A percentile compares a stretch with the other conserved stretches of the same genome.
phyloP scores from a whole-genome alignment of 83 land plant species.

The Isoetes engelmannii region DNA sequence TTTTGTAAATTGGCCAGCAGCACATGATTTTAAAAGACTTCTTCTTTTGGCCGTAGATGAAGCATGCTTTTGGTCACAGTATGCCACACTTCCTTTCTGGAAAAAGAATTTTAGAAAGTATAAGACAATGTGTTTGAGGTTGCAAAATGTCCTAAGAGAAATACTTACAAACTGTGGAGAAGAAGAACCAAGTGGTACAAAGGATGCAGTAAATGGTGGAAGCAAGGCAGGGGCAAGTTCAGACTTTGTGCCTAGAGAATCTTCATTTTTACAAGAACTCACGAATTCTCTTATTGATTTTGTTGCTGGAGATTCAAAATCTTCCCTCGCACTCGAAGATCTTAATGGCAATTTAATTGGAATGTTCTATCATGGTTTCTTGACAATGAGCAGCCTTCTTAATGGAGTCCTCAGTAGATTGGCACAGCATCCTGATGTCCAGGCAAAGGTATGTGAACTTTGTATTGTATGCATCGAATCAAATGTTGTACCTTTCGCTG shows the following conservation, averaged over 20 bases:
- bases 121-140: conserved; percentile 28
- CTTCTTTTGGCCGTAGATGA: conserved; percentile 50
- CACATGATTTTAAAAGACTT: conserved; percentile 45
- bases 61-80: conserved; percentile 51
- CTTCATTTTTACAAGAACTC: not conserved
- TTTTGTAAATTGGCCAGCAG: conserved; percentile 45
- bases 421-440: conserved; percentile 46
- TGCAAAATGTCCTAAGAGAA: conserved; percentile 40
- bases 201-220: not conserved
- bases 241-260: conserved; percentile 3
- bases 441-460: conserved; percentile 40
- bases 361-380: conserved; percentile 54
- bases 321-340: conserved; percentile 29
- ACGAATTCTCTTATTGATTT: not conserved
- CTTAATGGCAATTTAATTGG: conserved; percentile 41
- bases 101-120: conserved; percentile 44
- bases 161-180: conserved; percentile 15
- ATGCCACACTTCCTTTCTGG: conserved; percentile 51
- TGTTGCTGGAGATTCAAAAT: conserved; percentile 1
- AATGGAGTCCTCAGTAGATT: conserved; percentile 43
- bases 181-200: conserved; percentile 10
- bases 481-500: no score
- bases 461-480: no score
- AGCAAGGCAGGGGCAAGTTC: not conserved
- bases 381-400: conserved; percentile 41